phyloP scores from a whole-genome alignment of 129 eudicot genomes.

The Tanacetum coccineum region DNA sequence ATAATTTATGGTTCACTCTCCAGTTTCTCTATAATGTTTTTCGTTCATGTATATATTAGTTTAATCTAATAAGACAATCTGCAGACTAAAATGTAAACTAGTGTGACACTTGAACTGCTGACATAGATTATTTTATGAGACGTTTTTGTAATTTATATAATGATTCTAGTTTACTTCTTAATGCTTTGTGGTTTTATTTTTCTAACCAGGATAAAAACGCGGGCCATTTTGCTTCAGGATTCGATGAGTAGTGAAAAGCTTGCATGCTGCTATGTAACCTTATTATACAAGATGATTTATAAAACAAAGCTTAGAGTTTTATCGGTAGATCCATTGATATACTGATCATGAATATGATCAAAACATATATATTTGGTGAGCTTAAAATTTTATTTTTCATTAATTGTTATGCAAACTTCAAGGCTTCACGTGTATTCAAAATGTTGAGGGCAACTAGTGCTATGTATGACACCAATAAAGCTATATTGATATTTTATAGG shows the following conservation, averaged over 20 bases:
- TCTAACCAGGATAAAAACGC: conserved; percentile 52
- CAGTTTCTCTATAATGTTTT: not conserved
- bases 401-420: conserved; percentile 7
- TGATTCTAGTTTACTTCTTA: not conserved
- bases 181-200: conserved; percentile 5
- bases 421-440: conserved; percentile 15
- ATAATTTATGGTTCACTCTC: not conserved
- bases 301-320: conserved; percentile 14
- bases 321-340: conserved; percentile 17
- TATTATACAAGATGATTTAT: conserved; percentile 9
- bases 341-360: conserved; percentile 2
- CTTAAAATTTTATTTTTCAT: not conserved
- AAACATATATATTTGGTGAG: conserved; percentile 13
- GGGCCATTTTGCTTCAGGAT: conserved; percentile 52
- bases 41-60: not conserved
- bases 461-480: not conserved
- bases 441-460: conserved; percentile 18
- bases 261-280: conserved; percentile 26
- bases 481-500: not conserved
- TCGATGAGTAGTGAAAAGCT: conserved; percentile 29
- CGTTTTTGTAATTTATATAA: not conserved
- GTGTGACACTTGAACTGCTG: conserved; percentile 1
- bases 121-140: not conserved
- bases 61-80: not conserved
- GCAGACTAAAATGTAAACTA: not conserved